Evolutionary conservation across 192 early-diverging fungal genomes (phyloP), one percentile per base, ranked within the genome.

Genomic region (Podila verticillata): DNA sequence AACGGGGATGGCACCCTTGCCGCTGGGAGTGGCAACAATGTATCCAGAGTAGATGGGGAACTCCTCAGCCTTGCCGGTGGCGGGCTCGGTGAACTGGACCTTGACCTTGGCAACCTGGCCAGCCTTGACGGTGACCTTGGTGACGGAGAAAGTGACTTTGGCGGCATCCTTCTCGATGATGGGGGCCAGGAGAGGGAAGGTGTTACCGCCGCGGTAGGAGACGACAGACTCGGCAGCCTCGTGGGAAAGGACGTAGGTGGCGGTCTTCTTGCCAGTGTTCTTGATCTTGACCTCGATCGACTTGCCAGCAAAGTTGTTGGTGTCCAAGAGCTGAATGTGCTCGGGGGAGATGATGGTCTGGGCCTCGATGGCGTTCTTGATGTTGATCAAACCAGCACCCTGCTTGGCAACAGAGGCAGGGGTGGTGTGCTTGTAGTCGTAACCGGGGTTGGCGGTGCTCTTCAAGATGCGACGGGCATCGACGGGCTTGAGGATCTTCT

Each of bases 341-440:
- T 87, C 75, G 5, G 94, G 93, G 12, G 74, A 81, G 47, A 94
- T 71, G 4, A 80, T 22, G 2, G 83, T 87, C 35, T 87, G 84
- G 8, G 88, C 64, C 4, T 54, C 72, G 57, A 94, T 67, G 9
- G 95, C 89, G 47, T 86, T 75, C 62, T 84, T 87, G 44, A 94
- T 73, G 71, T 96, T 88, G 26, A 97, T 83, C 9, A 96, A 85
- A 32, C 96, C 96, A 60, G 82, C 75, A 28, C 93, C 93, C 63
- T 91, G 90, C 60, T 78, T 84, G 69, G 89, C 82, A 12, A 92
- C 91, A 17, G 82, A 63, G 20, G 71, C 57, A 9, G 47, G 26
- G 3, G 39, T 65, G 0, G 5, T 51, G 66, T 57, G 44, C 30
- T 57, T 63, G 51, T 32, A 47, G 35, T 58, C 61, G 12, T 57